Evolutionary conservation across 768 basidiomycete genomes (phyloP).

Genomic region (Artomyces pyxidatus): DNA sequence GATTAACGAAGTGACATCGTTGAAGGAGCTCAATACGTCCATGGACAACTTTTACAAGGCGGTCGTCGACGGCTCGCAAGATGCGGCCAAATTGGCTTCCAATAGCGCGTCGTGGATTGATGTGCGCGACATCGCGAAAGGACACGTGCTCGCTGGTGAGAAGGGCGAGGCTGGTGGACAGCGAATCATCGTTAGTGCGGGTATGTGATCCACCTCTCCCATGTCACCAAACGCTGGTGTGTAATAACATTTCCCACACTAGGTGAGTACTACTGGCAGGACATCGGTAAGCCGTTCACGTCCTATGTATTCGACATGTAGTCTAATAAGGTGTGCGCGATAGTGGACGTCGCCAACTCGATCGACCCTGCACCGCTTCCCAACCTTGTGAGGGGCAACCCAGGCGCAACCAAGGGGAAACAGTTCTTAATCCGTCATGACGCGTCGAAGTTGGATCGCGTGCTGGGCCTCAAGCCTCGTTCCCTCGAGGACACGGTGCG

Average conservation of each 20-base stretch:
- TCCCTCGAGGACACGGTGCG: background rate
- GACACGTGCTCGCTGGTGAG: background rate
- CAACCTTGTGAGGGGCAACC: background rate
- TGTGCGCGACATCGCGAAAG: background rate
- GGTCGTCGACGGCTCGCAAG: background rate
- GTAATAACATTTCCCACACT: background rate
- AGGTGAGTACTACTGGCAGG: constrained; percentile 3
- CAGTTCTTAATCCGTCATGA: background rate
- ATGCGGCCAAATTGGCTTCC: background rate
- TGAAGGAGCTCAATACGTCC: background rate
- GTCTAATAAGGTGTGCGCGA: background rate
- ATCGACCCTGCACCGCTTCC: background rate
- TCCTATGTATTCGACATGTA: background rate
- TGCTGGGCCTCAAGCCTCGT: background rate
- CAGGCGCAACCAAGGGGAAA: background rate
- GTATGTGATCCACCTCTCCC: too few relatives aligned
- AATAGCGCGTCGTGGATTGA: background rate
- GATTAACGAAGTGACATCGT: background rate
- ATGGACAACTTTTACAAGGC: background rate
- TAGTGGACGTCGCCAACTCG: constrained; percentile 4
- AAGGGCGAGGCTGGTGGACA: constrained; percentile 1
- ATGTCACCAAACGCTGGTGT: too few relatives aligned
- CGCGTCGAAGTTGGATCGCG: background rate
- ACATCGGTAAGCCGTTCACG: background rate
- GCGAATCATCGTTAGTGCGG: background rate